Evolutionary conservation across 805 yeast species (phyloP), one percentile per base, ranked within the genome.

Genomic region (Candida endomychidarum): DNA sequence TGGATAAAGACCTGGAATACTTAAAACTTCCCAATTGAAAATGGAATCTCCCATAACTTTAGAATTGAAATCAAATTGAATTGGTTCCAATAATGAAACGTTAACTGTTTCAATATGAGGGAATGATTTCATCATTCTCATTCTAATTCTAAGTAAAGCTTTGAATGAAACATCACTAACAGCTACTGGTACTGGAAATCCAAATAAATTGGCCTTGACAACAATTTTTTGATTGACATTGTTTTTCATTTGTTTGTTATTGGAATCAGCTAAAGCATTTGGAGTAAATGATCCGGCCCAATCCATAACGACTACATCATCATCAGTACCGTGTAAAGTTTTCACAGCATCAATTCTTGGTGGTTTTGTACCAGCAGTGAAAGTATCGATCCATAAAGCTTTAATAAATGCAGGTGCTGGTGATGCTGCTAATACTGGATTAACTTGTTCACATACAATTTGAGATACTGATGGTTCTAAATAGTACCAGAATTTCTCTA

Each of bases 271-370:
- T 36, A 79, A 63, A 27, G 89, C 85, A 62, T 87, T 88, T n/a
- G 99, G 99, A 19, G 87, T 84, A 68, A 90, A 87, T 1, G 96
- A 86, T 31, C 85, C 77, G 29, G 81, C 84, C 97, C 97, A 91
- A 63, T 93, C 99, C 96, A 93, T 93, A 38, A 95, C 96, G 8
- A 91, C 95, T 38, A 93, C 83, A 56, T 91, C 96, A 46, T 84
- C 85, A 21, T 80, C 82, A n/a, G 97, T 91, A 47, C 91, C 86
- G 35, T 83, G 86, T 55, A 89, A 78, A 2, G 97, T 86, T 58
- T 93, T 86, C 14, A 91, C 97, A 47, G 74, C 73, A 57, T 93
- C 97, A 45, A 93, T 74, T 60, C 99, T 78, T 23, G 96, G 96
- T 8, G 99, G 96, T 65, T 93, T 93, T 5, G 96, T 83, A 47